Conservation (phyloP, 169 alveolate genomes). For the Babesia ovis region DNA sequence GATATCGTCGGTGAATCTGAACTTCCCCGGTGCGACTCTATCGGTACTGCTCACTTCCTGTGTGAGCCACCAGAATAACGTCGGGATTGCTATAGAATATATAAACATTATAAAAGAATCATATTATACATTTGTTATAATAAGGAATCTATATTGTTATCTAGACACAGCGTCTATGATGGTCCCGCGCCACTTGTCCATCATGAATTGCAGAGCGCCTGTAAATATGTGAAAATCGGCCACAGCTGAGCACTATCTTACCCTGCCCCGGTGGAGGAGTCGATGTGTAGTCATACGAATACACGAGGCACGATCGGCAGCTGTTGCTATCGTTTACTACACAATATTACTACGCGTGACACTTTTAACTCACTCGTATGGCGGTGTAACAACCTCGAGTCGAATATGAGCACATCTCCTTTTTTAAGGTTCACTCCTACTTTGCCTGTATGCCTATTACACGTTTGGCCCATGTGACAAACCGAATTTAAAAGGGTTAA, state of each 20-base stretch:
- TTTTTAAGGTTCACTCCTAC: constrained; percentile 53
- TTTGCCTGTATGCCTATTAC: constrained; percentile 26
- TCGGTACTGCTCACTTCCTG: constrained; percentile 7
- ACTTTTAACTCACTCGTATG: constrained; percentile 39
- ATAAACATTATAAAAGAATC: not conserved
- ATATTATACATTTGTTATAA: not conserved
- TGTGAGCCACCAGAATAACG: not conserved
- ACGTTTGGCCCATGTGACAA: not conserved
- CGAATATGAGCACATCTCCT: constrained; percentile 60
- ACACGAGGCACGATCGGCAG: constrained; percentile 54
- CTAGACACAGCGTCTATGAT: constrained; percentile 32
- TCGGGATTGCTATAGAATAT: not conserved
- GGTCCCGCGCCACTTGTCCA: constrained; percentile 49
- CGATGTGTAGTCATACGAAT: constrained; percentile 43
- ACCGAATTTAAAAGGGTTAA: constrained; percentile 20
- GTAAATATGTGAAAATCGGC: not conserved
- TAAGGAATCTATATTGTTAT: not conserved
- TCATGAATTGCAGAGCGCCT: constrained; percentile 35
- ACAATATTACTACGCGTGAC: too few species aligned
- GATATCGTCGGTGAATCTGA: constrained; percentile 61
- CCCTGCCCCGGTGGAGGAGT: constrained; percentile 71
- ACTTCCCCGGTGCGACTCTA: constrained; percentile 58
- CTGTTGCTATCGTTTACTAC: constrained; percentile 54
- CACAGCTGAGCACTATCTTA: not conserved
- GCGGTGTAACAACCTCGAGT: constrained; percentile 57